Evolutionary conservation across 306 rosid species (phyloP), one percentile per base, ranked within the genome.

Genomic region (Alnus glutinosa): DNA sequence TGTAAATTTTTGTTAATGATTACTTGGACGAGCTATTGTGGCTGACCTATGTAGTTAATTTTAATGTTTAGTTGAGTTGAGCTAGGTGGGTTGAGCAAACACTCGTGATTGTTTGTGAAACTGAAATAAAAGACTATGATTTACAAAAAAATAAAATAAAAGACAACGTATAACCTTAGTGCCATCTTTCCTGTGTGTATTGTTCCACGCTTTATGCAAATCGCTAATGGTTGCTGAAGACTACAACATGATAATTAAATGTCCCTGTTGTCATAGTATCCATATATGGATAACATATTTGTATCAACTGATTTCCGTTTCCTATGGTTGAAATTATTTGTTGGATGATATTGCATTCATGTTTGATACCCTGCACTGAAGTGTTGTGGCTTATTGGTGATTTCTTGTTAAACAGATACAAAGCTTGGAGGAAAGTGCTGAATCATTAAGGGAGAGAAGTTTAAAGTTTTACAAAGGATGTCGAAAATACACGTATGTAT

Each of bases 381-480:
- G 78, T 44, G 58, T 63, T 77, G 52, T 78, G 42, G 73, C 68
- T 77, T 64, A 46, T 73, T 78, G 68, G 78, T 75, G 75, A 46
- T 19, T 55, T 87, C 57, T 78, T 86, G 74, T 77, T 76, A 78
- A 80, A 78, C 97, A 96, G 99, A 96, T 96, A 71, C 99, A 91
- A 71, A 46, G 96, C 90, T 80, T 96, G 97, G 99, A 96, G 94
- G 99, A 96, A 82, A 87, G 97, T 88, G 97, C 98, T 7, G 99
- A 96, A 78, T 90, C 94, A 70, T 82, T 96, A 87, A 84, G 99
- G 85, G 99, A 96, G 79, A 91, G 99, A 86, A 88, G 98, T 80
- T 87, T 93, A 74, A 96, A 80, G 82, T 96, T 96, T 85, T 90
- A 88, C 88, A 96, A 96, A 90, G 99, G 99, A 81, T 91, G 98